These are phyloP conservation scores for Raddia distichophylla DNA, from an alignment of 176 grass and related monocot genomes.

Conservation along the genomic window DNA sequence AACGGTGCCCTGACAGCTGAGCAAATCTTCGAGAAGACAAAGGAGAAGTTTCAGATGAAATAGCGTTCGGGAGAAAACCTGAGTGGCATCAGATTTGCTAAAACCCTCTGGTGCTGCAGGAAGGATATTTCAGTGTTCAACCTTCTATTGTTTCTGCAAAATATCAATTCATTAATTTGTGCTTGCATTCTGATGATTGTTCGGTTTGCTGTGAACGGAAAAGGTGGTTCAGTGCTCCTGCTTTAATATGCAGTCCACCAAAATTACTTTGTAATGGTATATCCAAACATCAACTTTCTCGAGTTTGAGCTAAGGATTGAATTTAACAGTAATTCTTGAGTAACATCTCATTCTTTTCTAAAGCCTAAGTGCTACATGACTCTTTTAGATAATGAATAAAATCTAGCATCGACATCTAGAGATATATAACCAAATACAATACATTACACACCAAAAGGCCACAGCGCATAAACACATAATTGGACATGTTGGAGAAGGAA, in stretches of 20 bases:
- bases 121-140: slow-evolving; percentile 11
- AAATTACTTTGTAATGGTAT: background rate
- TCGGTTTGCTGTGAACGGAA: background rate
- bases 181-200: background rate
- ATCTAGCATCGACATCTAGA: no score
- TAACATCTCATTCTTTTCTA: background rate
- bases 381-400: no score
- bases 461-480: background rate
- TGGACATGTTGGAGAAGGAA: background rate
- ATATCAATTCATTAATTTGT: background rate
- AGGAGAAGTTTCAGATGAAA: slow-evolving; percentile 82
- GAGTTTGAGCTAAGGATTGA: background rate
- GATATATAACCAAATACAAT: no score
- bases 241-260: slow-evolving; percentile 21
- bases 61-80: slow-evolving; percentile 7
- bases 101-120: slow-evolving; percentile 17
- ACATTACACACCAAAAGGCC: background rate
- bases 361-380: no score
- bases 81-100: slow-evolving; percentile 2
- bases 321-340: background rate
- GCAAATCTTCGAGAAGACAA: slow-evolving; percentile 83
- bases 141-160: slow-evolving; percentile 21
- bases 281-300: background rate
- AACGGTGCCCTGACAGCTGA: slow-evolving; percentile 75
- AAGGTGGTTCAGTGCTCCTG: background rate